Evolutionary conservation across 169 alveolate genomes (phyloP), one percentile per base, ranked within the genome.

Genomic region (Neospora caninum): DNA sequence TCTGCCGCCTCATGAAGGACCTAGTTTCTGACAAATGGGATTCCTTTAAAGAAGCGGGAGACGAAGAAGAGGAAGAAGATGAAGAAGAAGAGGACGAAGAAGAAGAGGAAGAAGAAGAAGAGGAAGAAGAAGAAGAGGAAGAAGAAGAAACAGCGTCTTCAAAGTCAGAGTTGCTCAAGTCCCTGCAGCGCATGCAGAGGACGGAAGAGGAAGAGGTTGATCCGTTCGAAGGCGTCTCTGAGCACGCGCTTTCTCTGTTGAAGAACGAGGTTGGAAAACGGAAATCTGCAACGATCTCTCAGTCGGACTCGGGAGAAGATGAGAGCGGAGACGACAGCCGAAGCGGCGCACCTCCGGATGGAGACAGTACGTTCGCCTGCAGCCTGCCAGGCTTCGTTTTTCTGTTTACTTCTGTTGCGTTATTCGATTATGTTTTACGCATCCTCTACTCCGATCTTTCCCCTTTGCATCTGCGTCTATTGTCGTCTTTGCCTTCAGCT

Each of bases 161-260:
- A 20, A 18, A 18, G 18, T 20, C 39, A 20, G 10, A 38, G 39
- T n/a, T 78, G 86, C 45, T 78, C 45, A 78, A 78, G 45, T n/a
- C 86, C 45, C 45, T 78, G 7, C 86, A 78, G 45, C 49, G 86
- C 86, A 0, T n/a, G 39, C 73, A 64, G 73, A 18, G 42, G 39
- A n/a, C 39, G 45, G 86, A 78, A 78, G 86, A n/a, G 10, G 45
- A 78, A n/a, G 86, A 78, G 42, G 42, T 36, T 2, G 86, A 78
- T 38, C 86, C 39, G 9, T 82, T 82, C 38, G 89, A 82, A 9
- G 89, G 89, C 2, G 89, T 82, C 67, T 29, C 67, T 31, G 89
- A 82, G 89, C n/a, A 82, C 67, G 64, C 53, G 69, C 67, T 82
- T 1, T 82, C 89, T 36, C 89, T 82, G 31, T 42, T 82, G 69